Evolutionary conservation across 768 basidiomycete genomes (phyloP).

Genomic region (Mycena metata): DNA sequence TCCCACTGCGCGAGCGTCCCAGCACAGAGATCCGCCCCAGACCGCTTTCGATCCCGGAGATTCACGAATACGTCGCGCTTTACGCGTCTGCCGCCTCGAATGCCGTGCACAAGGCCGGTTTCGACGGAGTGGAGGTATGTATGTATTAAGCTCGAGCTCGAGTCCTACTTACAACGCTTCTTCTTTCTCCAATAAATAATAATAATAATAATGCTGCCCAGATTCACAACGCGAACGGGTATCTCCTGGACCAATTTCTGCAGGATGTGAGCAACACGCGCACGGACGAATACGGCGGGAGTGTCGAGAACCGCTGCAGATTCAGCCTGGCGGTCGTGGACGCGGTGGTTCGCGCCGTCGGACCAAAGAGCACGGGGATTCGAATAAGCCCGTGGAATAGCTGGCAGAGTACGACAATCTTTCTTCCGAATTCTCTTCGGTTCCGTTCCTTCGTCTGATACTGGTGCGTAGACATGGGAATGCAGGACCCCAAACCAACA

Average conservation of each 20-base stretch:
- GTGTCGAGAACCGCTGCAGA: conserved; percentile 67
- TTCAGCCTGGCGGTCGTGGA: conserved; percentile 70
- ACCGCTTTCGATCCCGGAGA: conserved; percentile 61
- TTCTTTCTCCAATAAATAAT: no score
- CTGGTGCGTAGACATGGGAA: conserved; percentile 58
- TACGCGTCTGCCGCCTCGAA: conserved; percentile 57
- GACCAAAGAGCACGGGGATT: conserved; percentile 64
- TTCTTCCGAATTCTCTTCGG: neutral
- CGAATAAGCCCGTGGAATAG: conserved; percentile 70
- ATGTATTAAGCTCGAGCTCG: no score
- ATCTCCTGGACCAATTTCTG: conserved; percentile 72
- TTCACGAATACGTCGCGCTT: conserved; percentile 62
- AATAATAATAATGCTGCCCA: no score
- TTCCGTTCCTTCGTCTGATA: conserved; percentile 34
- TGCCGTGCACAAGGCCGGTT: conserved; percentile 65
- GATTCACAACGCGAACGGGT: conserved; percentile 60
- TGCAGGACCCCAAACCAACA: conserved; percentile 67
- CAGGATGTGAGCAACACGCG: conserved; percentile 69
- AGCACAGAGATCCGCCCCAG: conserved; percentile 47
- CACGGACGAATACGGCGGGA: conserved; percentile 78
- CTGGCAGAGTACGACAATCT: conserved; percentile 52
- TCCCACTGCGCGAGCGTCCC: conserved; percentile 39
- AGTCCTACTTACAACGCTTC: no score
- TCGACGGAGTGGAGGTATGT: conserved; percentile 78
- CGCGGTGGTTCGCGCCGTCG: conserved; percentile 65